These are phyloP conservation scores for Tolypocladium tundrense DNA, from an alignment of 2,329 filamentous ascomycete species.

Conservation along the genomic window DNA sequence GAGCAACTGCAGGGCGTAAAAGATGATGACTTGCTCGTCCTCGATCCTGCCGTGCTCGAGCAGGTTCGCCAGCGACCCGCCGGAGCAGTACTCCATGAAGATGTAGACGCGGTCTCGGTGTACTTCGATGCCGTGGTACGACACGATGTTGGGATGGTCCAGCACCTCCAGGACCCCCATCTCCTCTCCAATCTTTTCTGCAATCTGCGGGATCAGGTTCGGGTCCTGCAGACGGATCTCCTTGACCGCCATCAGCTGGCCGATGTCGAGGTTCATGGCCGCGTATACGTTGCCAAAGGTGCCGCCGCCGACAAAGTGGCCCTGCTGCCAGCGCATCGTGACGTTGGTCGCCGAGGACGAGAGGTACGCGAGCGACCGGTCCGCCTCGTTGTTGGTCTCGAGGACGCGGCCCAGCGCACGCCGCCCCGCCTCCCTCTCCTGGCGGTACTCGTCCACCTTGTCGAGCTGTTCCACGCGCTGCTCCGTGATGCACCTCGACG, in stretches of 20 bases:
- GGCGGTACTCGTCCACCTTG: conserved; percentile 67
- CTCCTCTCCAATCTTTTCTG: conserved; percentile 88
- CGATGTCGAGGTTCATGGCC: conserved; percentile 92
- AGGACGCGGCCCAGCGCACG: conserved; percentile 83
- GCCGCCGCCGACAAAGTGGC: conserved; percentile 93
- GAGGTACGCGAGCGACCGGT: conserved; percentile 85
- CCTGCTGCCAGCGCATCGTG: conserved; percentile 94
- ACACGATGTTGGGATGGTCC: conserved; percentile 95
- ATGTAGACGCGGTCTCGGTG: conserved; percentile 99
- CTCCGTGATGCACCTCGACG: conserved; percentile 60
- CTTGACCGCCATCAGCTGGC: conserved; percentile 96
- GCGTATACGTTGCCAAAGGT: conserved; percentile 97
- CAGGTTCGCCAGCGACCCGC: conserved; percentile 79
- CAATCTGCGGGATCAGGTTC: conserved; percentile 88
- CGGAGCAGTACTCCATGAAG: conserved; percentile 99
- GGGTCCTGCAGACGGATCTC: conserved; percentile 96
- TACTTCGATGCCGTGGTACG: conserved; percentile 95
- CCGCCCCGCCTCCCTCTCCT: conserved; percentile 71
- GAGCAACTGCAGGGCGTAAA: conserved; percentile 86
- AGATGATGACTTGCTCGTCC: conserved; percentile 95
- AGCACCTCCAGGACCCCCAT: conserved; percentile 94
- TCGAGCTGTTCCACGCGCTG: conserved; percentile 65
- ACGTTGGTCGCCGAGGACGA: conserved; percentile 93
- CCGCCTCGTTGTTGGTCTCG: conserved; percentile 90
- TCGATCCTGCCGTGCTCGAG: conserved; percentile 95